Base-by-base conservation (phyloP, 345 rosid species). In the Salix koriyanagi region DNA sequence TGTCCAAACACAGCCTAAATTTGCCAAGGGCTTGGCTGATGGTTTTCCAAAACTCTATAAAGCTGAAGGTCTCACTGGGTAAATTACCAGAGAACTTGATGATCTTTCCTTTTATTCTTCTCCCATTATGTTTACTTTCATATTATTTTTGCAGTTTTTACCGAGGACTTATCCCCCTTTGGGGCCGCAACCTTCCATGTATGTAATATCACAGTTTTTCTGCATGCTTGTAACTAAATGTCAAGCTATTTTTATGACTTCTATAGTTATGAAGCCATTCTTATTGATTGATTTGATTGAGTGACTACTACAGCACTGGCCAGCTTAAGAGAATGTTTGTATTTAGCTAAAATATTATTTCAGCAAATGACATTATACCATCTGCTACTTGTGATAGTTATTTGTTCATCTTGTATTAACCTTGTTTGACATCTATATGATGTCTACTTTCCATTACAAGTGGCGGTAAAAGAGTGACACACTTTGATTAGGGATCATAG, bases 21-120 rank as follows among this genome's bases (percentile, higher is more conserved):
- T 82, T 70, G 93, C 92, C 0, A 91, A 84, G 82, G 92, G 96
- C 66, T 79, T 91, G 76, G 66, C 28, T 48, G 91, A 89, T 66
- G 92, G 95, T 39, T 82, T 91, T 56, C 91, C 92, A 0, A 91
- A 85, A 76, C 72, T 88, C 42, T 84, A 88, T 48, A 80, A 70
- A 61, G 77, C 91, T 61, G 89, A 89, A 82, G 92, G 93, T 28
- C 69, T 87, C 44, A 19, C 78, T 19, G 96, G 96, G 93, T 91
- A 84, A 39, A 69, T 65, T 48, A 42, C 30, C 34, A 54, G 11
- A 26, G 76, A 65, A 66, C 58, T 76, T 67, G 34, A 71, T 62
- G 23, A 11, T 52, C 64, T 54, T n/a, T 73, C 32, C 62, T 68
- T 5, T 58, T 74, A 26, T 23, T 56, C 23, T 75, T 83, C 36